Base-by-base conservation (phyloP, 768 basidiomycete species). In the Termitomyces heimii region DNA sequence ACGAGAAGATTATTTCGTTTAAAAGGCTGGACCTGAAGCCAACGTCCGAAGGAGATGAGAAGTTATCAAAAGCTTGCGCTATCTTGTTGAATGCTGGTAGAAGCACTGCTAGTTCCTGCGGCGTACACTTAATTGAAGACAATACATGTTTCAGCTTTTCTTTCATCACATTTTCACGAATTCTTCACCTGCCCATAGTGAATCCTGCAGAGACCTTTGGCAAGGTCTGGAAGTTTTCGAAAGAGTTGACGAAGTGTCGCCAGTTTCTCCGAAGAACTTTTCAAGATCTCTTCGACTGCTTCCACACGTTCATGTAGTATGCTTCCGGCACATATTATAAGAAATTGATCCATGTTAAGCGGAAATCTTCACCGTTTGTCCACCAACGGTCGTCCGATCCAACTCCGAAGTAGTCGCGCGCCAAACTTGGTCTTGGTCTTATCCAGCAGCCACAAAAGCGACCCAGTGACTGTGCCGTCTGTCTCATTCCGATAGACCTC, bases 401-500 rank as follows among this genome's bases (percentile, higher is more conserved):
- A 99, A 59, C 76, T 83, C 58, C 84, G 82, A 55, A 99, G 75
- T 63, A 92, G 71, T 53, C 96, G 78, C 20, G 89, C 83, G 13
- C 96, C 96, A 77, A 97, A 97, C 61, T 82, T 84, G 3, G 96
- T 98, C 61, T 83, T 82, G 32, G 94, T 96, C 57, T 82, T 82
- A 73, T 98, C 91, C 53, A 99, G 75, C 7, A 95, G 79, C 82
- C 86, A 89, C 60, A 97, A 74, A 46, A 99, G 73, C 50, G 92
- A 89, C 4, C 94, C 95, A 56, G 73, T 79, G 20, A 79, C 74
- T 12, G 80, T 83, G 54, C 81, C 81, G 67, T 97, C 88, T 0
- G 92, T 93, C 66, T 90, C 88, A 63, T 98, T 98, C 34, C 85
- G 82, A 68, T 92, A 95, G n/a, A 99, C 84, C 70, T 98, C 95